Conservation (phyloP, 768 basidiomycete genomes). For the Mycena haematopus region DNA sequence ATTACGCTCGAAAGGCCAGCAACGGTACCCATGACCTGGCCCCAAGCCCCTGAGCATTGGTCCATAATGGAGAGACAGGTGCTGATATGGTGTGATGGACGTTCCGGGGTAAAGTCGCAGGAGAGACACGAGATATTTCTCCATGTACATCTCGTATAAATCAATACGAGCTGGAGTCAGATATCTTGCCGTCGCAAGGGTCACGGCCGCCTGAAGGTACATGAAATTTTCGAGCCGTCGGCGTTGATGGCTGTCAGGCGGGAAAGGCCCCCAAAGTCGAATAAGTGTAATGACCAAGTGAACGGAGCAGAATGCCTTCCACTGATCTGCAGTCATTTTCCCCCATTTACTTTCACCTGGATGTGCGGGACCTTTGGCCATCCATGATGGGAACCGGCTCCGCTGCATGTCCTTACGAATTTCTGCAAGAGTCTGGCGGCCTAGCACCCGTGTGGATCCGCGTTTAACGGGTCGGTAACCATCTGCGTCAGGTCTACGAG, state of each 20-base stretch:
- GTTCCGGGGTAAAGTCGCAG: conserved; percentile 38
- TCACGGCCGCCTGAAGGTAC: conserved; percentile 41
- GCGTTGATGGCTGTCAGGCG: background rate
- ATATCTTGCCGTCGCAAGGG: conserved; percentile 35
- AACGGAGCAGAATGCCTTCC: conserved; percentile 41
- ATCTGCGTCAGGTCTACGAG: no score
- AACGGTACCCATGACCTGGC: conserved; percentile 34
- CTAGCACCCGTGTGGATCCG: conserved; percentile 9
- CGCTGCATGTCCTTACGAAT: conserved; percentile 33
- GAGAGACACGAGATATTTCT: conserved; percentile 39
- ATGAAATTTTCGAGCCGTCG: conserved; percentile 39
- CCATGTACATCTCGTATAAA: conserved; percentile 38
- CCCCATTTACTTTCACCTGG: conserved; percentile 31
- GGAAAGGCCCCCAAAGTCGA: conserved; percentile 40
- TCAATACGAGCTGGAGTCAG: conserved; percentile 32
- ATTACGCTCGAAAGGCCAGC: conserved; percentile 9
- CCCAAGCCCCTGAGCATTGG: conserved; percentile 40
- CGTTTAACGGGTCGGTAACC: no score
- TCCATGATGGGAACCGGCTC: conserved; percentile 36
- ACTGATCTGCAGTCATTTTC: conserved; percentile 44
- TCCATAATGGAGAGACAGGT: conserved; percentile 46
- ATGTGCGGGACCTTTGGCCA: conserved; percentile 32
- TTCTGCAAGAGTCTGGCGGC: conserved; percentile 24
- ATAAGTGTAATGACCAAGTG: conserved; percentile 45
- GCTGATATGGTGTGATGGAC: conserved; percentile 44